Evolutionary conservation across 192 early-diverging fungal genomes (phyloP).

Genomic region (Coemansia sp.): DNA sequence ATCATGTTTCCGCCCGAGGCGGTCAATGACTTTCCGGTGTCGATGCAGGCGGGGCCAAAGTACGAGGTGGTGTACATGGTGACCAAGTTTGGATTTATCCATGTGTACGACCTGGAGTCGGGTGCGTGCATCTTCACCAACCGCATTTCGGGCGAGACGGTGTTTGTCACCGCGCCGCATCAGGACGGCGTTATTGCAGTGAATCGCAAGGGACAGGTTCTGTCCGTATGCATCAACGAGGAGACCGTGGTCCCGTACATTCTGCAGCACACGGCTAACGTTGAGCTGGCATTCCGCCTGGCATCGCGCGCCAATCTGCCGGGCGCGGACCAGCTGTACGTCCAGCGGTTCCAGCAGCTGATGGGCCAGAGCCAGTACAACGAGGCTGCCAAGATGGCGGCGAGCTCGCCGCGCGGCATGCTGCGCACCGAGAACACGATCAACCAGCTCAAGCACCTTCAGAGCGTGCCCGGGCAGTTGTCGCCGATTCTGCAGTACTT

Average conservation of each 20-base stretch:
- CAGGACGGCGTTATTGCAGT: conserved; percentile 90
- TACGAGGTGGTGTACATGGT: conserved; percentile 93
- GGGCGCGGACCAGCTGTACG: conserved; percentile 89
- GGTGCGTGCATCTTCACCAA: conserved; percentile 96
- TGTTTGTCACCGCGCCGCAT: conserved; percentile 94
- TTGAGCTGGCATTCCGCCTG: conserved; percentile 83
- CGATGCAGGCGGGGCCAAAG: conserved; percentile 93
- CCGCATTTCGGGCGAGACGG: conserved; percentile 95
- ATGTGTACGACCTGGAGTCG: conserved; percentile 93
- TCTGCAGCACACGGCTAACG: conserved; percentile 73
- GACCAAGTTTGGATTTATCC: conserved; percentile 98
- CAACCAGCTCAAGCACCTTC: conserved; percentile 86
- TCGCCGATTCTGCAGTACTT: conserved; percentile 98
- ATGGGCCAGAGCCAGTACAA: conserved; percentile 70
- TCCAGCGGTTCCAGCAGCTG: conserved; percentile 86
- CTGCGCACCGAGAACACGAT: conserved; percentile 92
- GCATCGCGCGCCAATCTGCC: conserved; percentile 86
- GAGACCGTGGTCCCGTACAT: conserved; percentile 88
- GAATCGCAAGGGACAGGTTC: conserved; percentile 93
- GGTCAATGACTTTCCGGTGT: conserved; percentile 89
- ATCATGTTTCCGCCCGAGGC: conserved; percentile 97
- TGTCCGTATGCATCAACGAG: conserved; percentile 93
- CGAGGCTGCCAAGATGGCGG: conserved; percentile 94
- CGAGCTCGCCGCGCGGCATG: conserved; percentile 90
- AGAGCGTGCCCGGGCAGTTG: conserved; percentile 70